Evolutionary conservation across 306 rosid species (phyloP).

Genomic region (Trichosanthes cucumerina): DNA sequence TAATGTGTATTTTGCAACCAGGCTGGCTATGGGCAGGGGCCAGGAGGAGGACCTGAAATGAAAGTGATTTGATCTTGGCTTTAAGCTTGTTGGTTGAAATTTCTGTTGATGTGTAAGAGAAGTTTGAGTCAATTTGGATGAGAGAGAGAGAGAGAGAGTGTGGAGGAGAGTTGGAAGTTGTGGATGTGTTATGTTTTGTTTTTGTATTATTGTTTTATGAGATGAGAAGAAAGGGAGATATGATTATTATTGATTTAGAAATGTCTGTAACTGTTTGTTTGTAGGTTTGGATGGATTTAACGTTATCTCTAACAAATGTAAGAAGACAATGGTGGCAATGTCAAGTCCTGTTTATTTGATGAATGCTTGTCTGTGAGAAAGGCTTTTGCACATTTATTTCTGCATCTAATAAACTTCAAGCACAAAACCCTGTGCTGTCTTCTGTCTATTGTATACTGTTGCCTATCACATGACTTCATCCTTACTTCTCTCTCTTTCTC

Average conservation of each 20-base stretch:
- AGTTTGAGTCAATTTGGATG: neutral
- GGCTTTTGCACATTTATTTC: neutral
- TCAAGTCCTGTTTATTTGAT: neutral
- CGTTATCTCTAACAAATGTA: neutral
- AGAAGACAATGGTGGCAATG: conserved; percentile 7
- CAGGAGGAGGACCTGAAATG: neutral
- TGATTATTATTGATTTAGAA: neutral
- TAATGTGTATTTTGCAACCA: neutral
- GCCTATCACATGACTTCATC: neutral
- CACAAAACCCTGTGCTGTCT: neutral
- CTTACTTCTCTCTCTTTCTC: neutral
- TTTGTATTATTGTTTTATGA: neutral
- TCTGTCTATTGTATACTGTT: neutral
- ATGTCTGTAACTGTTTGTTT: conserved; percentile 3
- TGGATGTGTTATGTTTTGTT: neutral
- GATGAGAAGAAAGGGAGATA: neutral
- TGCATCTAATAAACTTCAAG: neutral
- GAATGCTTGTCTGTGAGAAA: neutral
- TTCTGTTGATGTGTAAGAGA: neutral
- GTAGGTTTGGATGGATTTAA: neutral
- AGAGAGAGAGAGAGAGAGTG: neutral
- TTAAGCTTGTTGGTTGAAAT: neutral
- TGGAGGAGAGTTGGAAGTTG: neutral
- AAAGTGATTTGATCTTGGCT: conserved; percentile 1
- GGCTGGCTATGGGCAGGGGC: neutral